These are phyloP conservation scores for Diaporthe sp. DNA, from an alignment of 2,329 filamentous ascomycete species.

Conservation along the genomic window DNA sequence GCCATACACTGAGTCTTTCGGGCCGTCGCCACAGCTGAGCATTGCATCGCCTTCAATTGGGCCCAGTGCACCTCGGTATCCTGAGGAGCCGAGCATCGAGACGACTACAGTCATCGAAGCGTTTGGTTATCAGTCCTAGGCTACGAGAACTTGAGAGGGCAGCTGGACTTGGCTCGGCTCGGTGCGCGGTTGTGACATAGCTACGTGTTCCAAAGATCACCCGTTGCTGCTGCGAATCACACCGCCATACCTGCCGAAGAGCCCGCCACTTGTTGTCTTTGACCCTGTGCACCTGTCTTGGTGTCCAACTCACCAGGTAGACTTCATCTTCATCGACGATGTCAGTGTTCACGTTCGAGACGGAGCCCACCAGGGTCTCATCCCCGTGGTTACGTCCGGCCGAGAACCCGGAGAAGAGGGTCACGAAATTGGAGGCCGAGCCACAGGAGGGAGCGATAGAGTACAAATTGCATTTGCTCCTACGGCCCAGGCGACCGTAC, in stretches of 20 bases:
- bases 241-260: constrained; percentile 31
- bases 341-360: constrained; percentile 95
- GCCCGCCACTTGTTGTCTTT: background rate
- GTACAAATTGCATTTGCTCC: constrained; percentile 93
- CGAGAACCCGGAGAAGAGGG: constrained; percentile 56
- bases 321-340: constrained; percentile 71
- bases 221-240: constrained; percentile 16
- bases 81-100: background rate
- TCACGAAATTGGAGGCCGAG: constrained; percentile 87
- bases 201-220: constrained; percentile 20
- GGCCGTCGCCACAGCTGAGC: background rate
- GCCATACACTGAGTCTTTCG: constrained; percentile 35
- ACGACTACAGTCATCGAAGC: background rate
- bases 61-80: background rate
- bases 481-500: constrained; percentile 80
- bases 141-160: background rate
- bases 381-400: constrained; percentile 86
- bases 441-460: constrained; percentile 95
- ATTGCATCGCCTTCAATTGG: background rate
- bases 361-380: constrained; percentile 86
- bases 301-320: background rate
- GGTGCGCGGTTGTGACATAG: constrained; percentile 11
- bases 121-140: background rate
- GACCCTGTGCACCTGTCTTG: background rate
- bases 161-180: background rate